These are phyloP conservation scores for Tuber calosporum DNA, from an alignment of 495 filamentous ascomycete species.

Conservation along the genomic window DNA sequence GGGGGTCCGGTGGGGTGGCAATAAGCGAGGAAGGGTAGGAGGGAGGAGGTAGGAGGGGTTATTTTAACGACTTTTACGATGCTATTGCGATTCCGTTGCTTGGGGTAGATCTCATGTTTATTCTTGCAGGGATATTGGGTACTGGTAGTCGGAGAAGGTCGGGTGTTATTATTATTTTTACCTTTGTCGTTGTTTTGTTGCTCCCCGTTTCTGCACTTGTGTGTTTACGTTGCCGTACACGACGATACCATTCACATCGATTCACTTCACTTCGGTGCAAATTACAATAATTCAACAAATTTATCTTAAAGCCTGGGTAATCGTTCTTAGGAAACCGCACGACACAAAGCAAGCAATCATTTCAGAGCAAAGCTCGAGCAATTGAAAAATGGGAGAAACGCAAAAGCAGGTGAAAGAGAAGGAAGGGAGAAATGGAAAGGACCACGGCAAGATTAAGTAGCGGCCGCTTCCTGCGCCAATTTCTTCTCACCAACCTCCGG, in stretches of 20 bases:
- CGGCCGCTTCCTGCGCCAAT: background rate
- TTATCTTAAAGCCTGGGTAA: background rate
- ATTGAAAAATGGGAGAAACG: background rate
- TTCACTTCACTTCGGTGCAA: background rate
- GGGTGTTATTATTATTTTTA: no score
- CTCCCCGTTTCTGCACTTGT: background rate
- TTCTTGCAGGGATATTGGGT: background rate
- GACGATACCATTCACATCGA: background rate
- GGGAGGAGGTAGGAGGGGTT: no score
- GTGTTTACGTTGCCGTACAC: background rate
- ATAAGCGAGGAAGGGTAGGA: background rate
- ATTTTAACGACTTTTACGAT: background rate
- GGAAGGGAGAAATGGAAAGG: background rate
- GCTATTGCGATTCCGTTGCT: background rate
- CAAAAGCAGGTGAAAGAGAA: background rate
- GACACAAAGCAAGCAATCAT: background rate
- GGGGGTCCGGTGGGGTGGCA: background rate
- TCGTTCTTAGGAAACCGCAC: background rate
- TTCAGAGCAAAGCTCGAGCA: background rate
- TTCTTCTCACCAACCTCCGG: conserved; percentile 8
- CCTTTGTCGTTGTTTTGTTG: background rate
- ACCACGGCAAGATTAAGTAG: background rate
- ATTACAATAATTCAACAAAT: background rate
- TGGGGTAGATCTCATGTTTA: background rate
- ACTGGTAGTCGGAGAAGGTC: background rate